Evolutionary conservation across 129 eudicot species (phyloP).

Genomic region (Arctium lappa): DNA sequence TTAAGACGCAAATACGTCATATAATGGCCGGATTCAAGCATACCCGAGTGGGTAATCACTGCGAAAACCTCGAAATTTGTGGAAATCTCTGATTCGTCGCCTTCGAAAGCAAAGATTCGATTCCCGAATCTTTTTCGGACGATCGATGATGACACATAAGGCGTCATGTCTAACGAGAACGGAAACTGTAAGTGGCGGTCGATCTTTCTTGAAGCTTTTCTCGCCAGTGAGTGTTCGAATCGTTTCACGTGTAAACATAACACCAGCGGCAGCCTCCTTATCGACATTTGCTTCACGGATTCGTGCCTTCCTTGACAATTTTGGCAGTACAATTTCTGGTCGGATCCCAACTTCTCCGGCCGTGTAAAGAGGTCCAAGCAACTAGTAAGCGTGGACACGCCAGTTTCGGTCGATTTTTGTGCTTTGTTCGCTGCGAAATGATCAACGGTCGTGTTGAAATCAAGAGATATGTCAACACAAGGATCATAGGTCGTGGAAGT

Average conservation of each 20-base stretch:
- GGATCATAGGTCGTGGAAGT: constrained; percentile 76
- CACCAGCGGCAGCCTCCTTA: constrained; percentile 55
- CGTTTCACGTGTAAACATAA: constrained; percentile 65
- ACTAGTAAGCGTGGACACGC: constrained; percentile 42
- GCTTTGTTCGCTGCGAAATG: constrained; percentile 34
- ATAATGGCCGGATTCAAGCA: constrained; percentile 78
- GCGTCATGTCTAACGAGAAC: constrained; percentile 72
- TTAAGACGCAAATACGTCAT: constrained; percentile 54
- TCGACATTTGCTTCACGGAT: constrained; percentile 66
- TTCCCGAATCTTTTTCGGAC: constrained; percentile 63
- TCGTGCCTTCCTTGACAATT: constrained; percentile 54
- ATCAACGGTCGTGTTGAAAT: constrained; percentile 37
- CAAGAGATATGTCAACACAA: constrained; percentile 67
- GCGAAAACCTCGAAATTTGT: constrained; percentile 69
- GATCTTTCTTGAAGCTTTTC: constrained; percentile 60
- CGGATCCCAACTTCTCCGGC: constrained; percentile 66
- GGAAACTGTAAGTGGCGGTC: constrained; percentile 66
- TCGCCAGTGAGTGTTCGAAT: constrained; percentile 55
- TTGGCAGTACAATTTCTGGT: constrained; percentile 59
- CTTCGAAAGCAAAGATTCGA: constrained; percentile 57
- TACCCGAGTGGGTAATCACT: constrained; percentile 71
- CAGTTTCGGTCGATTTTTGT: constrained; percentile 41
- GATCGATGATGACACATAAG: constrained; percentile 59
- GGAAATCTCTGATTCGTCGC: constrained; percentile 55
- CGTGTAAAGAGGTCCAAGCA: constrained; percentile 71